Conservation (phyloP, 176 grass and related monocot genomes). For the Triticum timopheevii region DNA sequence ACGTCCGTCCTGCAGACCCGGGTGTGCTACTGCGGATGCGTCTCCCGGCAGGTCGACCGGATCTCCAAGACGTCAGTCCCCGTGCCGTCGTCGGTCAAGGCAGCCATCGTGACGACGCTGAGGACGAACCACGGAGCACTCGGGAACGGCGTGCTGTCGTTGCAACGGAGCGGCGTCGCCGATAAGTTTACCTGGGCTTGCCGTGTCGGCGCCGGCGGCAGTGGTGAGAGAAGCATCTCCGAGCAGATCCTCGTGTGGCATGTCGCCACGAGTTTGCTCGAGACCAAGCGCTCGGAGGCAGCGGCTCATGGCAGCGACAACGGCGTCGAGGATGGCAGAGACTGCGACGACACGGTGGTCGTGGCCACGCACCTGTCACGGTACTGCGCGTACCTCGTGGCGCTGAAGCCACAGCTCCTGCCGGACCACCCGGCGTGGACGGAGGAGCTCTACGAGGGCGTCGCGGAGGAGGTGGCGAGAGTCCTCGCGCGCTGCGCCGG, state of each 20-base stretch:
- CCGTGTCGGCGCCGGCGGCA: background rate
- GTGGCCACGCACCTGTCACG: slow-evolving; percentile 33
- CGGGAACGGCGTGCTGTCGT: slow-evolving; percentile 21
- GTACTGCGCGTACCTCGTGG: slow-evolving; percentile 50
- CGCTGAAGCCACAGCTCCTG: slow-evolving; percentile 33
- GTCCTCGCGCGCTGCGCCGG: slow-evolving; percentile 39
- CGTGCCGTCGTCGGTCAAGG: slow-evolving; percentile 42
- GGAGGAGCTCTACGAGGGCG: slow-evolving; percentile 41
- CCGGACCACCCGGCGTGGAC: slow-evolving; percentile 46
- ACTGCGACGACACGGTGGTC: background rate
- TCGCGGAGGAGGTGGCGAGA: slow-evolving; percentile 41
- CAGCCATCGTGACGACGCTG: background rate
- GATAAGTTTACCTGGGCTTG: slow-evolving; percentile 46
- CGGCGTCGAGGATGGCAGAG: background rate
- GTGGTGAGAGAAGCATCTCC: slow-evolving; percentile 18
- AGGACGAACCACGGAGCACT: slow-evolving; percentile 19
- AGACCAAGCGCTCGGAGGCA: slow-evolving; percentile 27
- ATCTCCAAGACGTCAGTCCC: slow-evolving; percentile 20
- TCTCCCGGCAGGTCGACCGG: slow-evolving; percentile 36
- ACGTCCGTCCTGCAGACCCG: slow-evolving; percentile 32
- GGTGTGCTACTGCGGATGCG: slow-evolving; percentile 39
- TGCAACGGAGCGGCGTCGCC: slow-evolving; percentile 34
- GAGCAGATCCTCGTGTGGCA: slow-evolving; percentile 50
- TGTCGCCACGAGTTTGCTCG: slow-evolving; percentile 33
- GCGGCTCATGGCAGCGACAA: background rate